Conservation (phyloP, 805 yeast species). For the Kazachstania psychrophila region DNA sequence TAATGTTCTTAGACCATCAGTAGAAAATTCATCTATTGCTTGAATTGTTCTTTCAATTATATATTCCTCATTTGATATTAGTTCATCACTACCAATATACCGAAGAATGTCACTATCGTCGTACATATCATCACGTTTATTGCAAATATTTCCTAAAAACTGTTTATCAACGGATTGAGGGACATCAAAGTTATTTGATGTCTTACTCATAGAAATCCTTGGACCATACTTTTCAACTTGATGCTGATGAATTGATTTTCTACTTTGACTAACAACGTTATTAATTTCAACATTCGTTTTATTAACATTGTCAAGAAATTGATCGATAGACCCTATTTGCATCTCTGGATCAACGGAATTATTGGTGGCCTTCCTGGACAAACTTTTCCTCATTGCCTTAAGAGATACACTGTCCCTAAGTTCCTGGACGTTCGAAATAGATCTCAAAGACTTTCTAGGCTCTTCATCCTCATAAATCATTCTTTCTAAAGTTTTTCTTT, state of each 20-base stretch:
- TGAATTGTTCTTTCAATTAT: constrained; percentile 76
- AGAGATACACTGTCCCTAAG: constrained; percentile 25
- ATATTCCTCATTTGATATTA: constrained; percentile 63
- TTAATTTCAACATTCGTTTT: constrained; percentile 45
- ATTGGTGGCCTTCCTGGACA: constrained; percentile 13
- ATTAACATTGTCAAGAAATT: constrained; percentile 35
- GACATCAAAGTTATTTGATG: background rate
- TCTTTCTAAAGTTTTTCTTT: constrained; percentile 40
- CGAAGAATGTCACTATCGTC: constrained; percentile 12
- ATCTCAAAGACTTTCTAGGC: constrained; percentile 29
- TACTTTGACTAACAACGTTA: constrained; percentile 43
- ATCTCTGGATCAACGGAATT: constrained; percentile 17
- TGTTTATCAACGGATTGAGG: too few relatives aligned
- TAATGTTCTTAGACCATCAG: constrained; percentile 89
- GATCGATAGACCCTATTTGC: constrained; percentile 40
- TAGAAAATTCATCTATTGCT: constrained; percentile 88
- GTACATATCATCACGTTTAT: background rate
- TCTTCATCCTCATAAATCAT: constrained; percentile 13
- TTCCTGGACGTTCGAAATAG: constrained; percentile 20
- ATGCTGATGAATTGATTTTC: constrained; percentile 49
- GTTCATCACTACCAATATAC: constrained; percentile 44
- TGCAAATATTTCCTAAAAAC: background rate
- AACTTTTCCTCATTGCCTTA: constrained; percentile 24
- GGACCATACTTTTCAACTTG: constrained; percentile 47
- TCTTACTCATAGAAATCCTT: constrained; percentile 3